Conservation (phyloP, 306 rosid species). For the Nissolia schottii region DNA sequence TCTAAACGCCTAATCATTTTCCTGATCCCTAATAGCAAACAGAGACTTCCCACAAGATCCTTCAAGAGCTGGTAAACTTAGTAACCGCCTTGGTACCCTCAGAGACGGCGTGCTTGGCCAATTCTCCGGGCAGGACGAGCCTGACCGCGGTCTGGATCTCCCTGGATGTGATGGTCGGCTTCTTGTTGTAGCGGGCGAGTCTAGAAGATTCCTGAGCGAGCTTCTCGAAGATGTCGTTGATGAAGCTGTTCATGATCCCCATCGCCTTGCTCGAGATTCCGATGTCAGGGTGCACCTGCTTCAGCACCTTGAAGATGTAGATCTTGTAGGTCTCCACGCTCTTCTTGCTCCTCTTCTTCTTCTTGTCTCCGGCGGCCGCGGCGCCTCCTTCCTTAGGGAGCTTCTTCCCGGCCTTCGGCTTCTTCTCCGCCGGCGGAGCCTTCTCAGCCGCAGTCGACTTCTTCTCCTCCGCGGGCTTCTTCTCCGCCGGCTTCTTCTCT, state of each 20-base stretch:
- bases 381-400: slow-evolving; percentile 61
- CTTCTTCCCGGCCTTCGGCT: slow-evolving; percentile 80
- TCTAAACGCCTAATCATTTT: neutral
- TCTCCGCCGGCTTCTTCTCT: slow-evolving; percentile 64
- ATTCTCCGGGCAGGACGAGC: slow-evolving; percentile 65
- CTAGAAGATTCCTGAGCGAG: slow-evolving; percentile 67
- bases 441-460: slow-evolving; percentile 59
- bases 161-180: slow-evolving; percentile 69
- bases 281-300: slow-evolving; percentile 78
- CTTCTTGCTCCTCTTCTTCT: slow-evolving; percentile 71
- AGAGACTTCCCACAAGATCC: neutral
- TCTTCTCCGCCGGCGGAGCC: slow-evolving; percentile 70
- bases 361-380: slow-evolving; percentile 54
- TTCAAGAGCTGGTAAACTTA: slow-evolving; percentile 53
- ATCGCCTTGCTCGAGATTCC: slow-evolving; percentile 76
- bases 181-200: slow-evolving; percentile 75
- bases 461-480: slow-evolving; percentile 67
- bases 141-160: slow-evolving; percentile 83
- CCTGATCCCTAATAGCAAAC: neutral
- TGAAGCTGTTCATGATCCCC: slow-evolving; percentile 77
- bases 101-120: slow-evolving; percentile 71
- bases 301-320: slow-evolving; percentile 71
- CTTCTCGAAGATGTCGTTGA: slow-evolving; percentile 74
- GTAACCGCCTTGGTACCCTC: slow-evolving; percentile 80
- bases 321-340: slow-evolving; percentile 70